Evolutionary conservation across 768 basidiomycete species (phyloP), one percentile per base, ranked within the genome.

Genomic region (Dendrothele bispora): DNA sequence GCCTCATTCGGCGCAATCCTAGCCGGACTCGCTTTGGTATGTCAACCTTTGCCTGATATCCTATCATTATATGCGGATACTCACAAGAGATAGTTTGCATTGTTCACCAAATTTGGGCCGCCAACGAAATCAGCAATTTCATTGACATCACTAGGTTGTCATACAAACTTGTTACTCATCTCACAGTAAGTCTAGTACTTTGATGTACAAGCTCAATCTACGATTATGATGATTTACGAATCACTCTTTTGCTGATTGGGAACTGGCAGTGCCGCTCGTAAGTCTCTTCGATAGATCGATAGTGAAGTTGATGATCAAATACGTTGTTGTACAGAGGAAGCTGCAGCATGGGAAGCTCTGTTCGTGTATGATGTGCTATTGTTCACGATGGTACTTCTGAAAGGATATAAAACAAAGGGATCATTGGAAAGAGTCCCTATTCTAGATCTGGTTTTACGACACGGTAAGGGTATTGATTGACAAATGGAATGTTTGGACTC

Each of bases 311-410:
- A 27, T 21, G 15, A 44, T 5, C 20, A 8, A 15, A 44, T 25
- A 34, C 15, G 18, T 10, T 22, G 11, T 3, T 22, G 18, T 42
- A 26, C 24, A 35, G 38, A 39, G 32, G 28, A 34, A 15, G 41
- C 48, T 15, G 17, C 34, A 14, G 40, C 34, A 35, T 54, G 49
- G n/a, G 78, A 79, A 53, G 73, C 75, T 1, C 66, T 80, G 4
- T 75, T 78, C 46, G 53, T 70, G 1, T 79, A 73, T 49, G 80
- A 83, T 54, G 46, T 65, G 0, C 60, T 77, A 17, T 61, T 82
- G 12, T 78, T 81, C 49, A 48, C 51, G 18, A 61, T 82, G 18
- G 82, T 77, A 0, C 38, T 81, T n/a, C 53, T 57, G 54, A 78
- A 74, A 56, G 77, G 78, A 3, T 70, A 62, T 63, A n/a, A n/a